Evolutionary conservation across 225 moss, liverwort and hornwort species (phyloP), one percentile per base, ranked within the genome.

Genomic region (Pseudoscleropodium purum): DNA sequence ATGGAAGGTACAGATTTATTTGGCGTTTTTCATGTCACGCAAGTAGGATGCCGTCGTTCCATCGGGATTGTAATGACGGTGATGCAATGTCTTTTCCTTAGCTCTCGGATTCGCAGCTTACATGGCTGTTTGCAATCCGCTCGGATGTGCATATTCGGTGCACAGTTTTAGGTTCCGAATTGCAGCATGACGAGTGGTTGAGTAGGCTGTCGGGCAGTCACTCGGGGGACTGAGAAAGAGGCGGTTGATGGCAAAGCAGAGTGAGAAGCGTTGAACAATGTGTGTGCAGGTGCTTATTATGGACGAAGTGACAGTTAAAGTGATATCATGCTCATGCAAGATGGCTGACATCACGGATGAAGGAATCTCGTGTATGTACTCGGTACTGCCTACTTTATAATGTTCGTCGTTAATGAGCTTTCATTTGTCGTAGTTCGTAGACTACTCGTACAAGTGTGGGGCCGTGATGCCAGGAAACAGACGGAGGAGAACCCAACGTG

Each of bases 341-440:
- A 97, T 98, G 96, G 95, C 95, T 79, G 98, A 98, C 89, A 98
- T 98, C 70, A 96, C 96, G 85, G 97, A 98, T 86, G 98, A 98
- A 92, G 98, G 97, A 83, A 98, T 98, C 65, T 98, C 97, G 91
- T 92, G 98, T 98, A 84, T 59, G 92, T 90, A 82, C 86, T 66
- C 27, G 82, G 88, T 54, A 34, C 80, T 90, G 74, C 76, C 76
- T 82, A 68, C 75, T 66, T 59, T 37, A 45, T 81, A 61, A 49
- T 79, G 70, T 64, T 79, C 33, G 69, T 85, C 57, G 59, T 86
- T 25, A 13, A 82, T 75, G 29, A 37, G 19, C 75, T 88, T 89
- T 76, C 84, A 34, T 47, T 47, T 63, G 68, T 80, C 61, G 41
- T 68, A 81, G 87, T 84, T 91, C 56, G 60, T 84, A n/a, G 84